A percentile compares a stretch with the other conserved stretches of the same genome.
Conservation (phyloP, 306 rosid genomes). For the Acacia melanoxylon region DNA sequence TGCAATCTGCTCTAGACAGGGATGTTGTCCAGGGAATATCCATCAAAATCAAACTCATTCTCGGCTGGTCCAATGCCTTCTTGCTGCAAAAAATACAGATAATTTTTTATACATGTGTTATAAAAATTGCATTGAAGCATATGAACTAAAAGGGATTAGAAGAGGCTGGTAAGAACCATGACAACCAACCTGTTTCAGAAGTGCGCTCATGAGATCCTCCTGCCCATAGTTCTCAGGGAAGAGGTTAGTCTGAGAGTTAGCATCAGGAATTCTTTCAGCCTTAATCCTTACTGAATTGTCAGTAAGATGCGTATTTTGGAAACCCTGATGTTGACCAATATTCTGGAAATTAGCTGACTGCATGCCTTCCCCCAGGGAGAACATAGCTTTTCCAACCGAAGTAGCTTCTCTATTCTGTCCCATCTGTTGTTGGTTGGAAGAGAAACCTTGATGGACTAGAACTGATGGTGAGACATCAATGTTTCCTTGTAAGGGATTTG, state of each 20-base stretch:
- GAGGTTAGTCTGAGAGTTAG: conserved; percentile 48
- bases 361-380: conserved; percentile 50
- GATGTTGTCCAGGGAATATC: conserved; percentile 80
- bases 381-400: conserved; percentile 50
- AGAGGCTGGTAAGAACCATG: conserved; percentile 4
- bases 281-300: conserved; percentile 65
- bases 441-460: conserved; percentile 68
- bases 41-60: conserved; percentile 82
- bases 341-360: conserved; percentile 55
- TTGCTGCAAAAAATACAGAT: conserved; percentile 58
- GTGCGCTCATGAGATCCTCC: conserved; percentile 94
- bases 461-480: conserved; percentile 63
- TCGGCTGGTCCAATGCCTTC: conserved; percentile 67
- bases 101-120: conserved; percentile 3
- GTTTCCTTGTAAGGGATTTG: conserved; percentile 60
- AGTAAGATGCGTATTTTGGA: conserved; percentile 39
- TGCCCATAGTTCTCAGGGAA: conserved; percentile 77
- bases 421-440: conserved; percentile 61
- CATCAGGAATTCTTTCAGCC: conserved; percentile 64
- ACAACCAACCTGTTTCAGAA: conserved; percentile 79
- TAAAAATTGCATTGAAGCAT: conserved; percentile 1
- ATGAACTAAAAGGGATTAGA: not conserved
- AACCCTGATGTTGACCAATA: conserved; percentile 40
- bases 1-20: conserved; percentile 68
- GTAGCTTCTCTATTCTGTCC: conserved; percentile 48